phyloP scores from a whole-genome alignment of 371 early-diverging fungal genomes.

The Rhizopus microsporus region DNA sequence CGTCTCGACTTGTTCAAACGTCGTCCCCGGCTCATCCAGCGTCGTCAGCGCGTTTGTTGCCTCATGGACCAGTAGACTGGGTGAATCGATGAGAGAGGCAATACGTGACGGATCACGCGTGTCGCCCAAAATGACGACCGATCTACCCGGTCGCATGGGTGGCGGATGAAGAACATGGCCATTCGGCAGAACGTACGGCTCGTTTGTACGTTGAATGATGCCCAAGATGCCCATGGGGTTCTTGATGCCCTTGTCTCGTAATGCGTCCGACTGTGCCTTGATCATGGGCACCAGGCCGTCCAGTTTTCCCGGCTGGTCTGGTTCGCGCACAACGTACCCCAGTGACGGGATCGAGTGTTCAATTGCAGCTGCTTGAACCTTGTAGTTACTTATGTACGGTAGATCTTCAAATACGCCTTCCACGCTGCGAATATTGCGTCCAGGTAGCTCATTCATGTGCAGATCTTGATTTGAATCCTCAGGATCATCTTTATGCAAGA shows the following conservation, averaged over 20 bases:
- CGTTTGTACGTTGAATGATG: slow-evolving; percentile 43
- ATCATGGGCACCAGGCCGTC: slow-evolving; percentile 45
- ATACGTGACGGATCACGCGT: slow-evolving; percentile 48
- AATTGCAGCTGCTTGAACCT: slow-evolving; percentile 47
- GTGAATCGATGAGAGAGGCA: slow-evolving; percentile 8
- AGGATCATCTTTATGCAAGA: slow-evolving; percentile 29
- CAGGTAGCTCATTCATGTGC: slow-evolving; percentile 46
- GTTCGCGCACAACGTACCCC: slow-evolving; percentile 56
- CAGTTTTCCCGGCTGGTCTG: slow-evolving; percentile 43
- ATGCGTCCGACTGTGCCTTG: slow-evolving; percentile 39
- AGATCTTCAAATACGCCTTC: slow-evolving; percentile 11
- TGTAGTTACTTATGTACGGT: slow-evolving; percentile 11
- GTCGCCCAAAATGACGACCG: slow-evolving; percentile 61
- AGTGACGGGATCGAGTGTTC: slow-evolving; percentile 56
- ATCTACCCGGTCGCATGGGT: slow-evolving; percentile 42
- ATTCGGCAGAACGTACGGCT: slow-evolving; percentile 48
- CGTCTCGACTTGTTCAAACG: slow-evolving; percentile 36
- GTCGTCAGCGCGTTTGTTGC: slow-evolving; percentile 60
- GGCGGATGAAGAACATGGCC: slow-evolving; percentile 43
- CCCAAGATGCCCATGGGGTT: slow-evolving; percentile 53
- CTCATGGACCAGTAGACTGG: slow-evolving; percentile 56
- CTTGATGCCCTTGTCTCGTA: slow-evolving; percentile 28
- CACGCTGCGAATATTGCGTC: slow-evolving; percentile 25
- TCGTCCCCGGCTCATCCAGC: slow-evolving; percentile 23
- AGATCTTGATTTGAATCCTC: slow-evolving; percentile 20